These are phyloP conservation scores for Heliosperma pusillum DNA, from an alignment of 148 eudicot species.

Conservation along the genomic window DNA sequence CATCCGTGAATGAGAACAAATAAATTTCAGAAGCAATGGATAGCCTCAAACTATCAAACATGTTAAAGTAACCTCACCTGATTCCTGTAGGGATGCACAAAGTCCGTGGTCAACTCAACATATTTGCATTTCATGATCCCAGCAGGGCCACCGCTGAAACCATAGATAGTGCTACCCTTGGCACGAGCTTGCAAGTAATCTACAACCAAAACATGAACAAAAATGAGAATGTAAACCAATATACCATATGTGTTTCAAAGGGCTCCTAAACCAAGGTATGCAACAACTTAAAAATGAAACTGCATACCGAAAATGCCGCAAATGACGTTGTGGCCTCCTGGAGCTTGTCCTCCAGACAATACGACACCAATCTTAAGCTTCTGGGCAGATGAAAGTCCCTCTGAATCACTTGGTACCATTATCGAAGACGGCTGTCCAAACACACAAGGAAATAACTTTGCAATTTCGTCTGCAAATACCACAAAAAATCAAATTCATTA, in stretches of 20 bases:
- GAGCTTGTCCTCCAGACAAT: conserved; percentile 96
- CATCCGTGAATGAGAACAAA: not conserved
- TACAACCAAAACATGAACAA: conserved; percentile 29
- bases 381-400: conserved; percentile 37
- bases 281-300: conserved; percentile 10
- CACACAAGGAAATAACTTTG: conserved; percentile 74
- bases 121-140: conserved; percentile 97
- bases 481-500: conserved; percentile 16
- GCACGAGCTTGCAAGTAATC: conserved; percentile 88
- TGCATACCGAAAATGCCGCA: conserved; percentile 89
- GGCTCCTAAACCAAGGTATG: not conserved
- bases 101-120: conserved; percentile 66
- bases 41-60: not conserved
- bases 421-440: conserved; percentile 85
- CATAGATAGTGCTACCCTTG: conserved; percentile 78
- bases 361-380: conserved; percentile 89
- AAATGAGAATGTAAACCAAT: not conserved
- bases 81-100: conserved; percentile 90
- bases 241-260: not conserved
- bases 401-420: conserved; percentile 58
- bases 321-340: conserved; percentile 98
- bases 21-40: not conserved
- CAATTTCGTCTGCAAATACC: conserved; percentile 73
- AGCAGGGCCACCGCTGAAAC: conserved; percentile 98
- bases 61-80: conserved; percentile 46